Evolutionary conservation across 1,139 yeast genomes (phyloP).

Genomic region (Barnettozyma hawaiiensis): DNA sequence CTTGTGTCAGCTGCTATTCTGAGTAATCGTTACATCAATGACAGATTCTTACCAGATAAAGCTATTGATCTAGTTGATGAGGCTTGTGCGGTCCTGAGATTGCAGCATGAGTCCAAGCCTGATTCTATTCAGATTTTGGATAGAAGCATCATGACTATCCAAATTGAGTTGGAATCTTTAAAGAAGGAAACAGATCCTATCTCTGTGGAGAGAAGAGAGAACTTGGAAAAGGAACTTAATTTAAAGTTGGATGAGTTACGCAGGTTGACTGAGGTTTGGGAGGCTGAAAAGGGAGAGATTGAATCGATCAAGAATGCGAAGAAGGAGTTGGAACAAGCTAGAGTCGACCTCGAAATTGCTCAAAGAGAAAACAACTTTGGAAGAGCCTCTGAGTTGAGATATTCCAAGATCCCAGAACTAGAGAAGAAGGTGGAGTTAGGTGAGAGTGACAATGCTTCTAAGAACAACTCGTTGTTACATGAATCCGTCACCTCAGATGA

Average conservation of each 20-base stretch:
- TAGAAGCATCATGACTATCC: conserved; percentile 86
- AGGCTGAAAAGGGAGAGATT: conserved; percentile 66
- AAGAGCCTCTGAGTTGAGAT: conserved; percentile 83
- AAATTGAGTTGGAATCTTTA: conserved; percentile 88
- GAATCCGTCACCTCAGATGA: conserved; percentile 94
- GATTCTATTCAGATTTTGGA: conserved; percentile 89
- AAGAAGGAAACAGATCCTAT: conserved; percentile 87
- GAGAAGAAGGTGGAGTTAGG: conserved; percentile 57
- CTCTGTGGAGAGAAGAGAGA: conserved; percentile 66
- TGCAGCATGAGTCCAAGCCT: conserved; percentile 96
- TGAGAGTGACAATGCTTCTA: conserved; percentile 31
- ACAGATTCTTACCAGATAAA: conserved; percentile 88
- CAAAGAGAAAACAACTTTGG: conserved; percentile 85
- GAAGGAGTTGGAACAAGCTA: conserved; percentile 77
- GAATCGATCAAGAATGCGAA: conserved; percentile 75
- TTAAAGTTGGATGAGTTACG: conserved; percentile 57
- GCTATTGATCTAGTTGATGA: conserved; percentile 96
- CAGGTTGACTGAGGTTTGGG: conserved; percentile 81
- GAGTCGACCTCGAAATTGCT: conserved; percentile 71
- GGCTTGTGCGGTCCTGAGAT: conserved; percentile 88
- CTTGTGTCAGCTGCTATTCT: conserved; percentile 90
- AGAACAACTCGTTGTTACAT: conserved; percentile 50
- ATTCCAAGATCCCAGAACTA: conserved; percentile 75
- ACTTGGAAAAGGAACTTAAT: conserved; percentile 59
- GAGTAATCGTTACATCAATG: conserved; percentile 87